Evolutionary conservation across 495 filamentous ascomycete genomes (phyloP), one percentile per base, ranked within the genome.

Genomic region (Amniculicola lignicola): DNA sequence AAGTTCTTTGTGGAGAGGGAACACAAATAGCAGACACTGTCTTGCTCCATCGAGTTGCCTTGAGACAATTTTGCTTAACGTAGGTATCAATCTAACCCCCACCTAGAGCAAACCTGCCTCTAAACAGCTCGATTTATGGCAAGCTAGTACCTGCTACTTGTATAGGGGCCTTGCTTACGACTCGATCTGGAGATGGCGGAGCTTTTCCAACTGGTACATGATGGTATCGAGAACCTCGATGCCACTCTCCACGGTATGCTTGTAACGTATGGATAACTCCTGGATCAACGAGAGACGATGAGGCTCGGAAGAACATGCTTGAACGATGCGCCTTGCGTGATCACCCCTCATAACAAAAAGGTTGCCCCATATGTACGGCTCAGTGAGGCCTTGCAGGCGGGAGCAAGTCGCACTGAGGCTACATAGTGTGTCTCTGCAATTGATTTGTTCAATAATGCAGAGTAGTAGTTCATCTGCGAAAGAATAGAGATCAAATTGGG

Each of bases 401-500:
- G 23, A 33, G 29, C 56, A 60, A 0, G 61, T 60, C 1, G 37
- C 29, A 10, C 56, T 46, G 15, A 64, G 56, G 22, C 18, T 56
- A 31, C 46, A 53, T 3, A 64, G 47, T 7, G 28, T 31, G 5
- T 53, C 25, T 25, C 35, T 16, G 7, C 45, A 22, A 11, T 64
- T 52, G 25, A 64, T 29, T 11, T 60, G 61, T 9, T 58, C 56
- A 19, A 64, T 53, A 33, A 64, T 39, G 25, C 21, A 29, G 11
- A 64, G 61, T 18, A 61, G 51, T 0, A 64, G 51, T 41, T 64
- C 61, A 36, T 60, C 61, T 5, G 29, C 51, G 7, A 64, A 23
- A 18, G 38, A 52, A n/a, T n/a, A n/a, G n/a, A n/a, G n/a, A n/a
- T n/a, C n/a, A n/a, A n/a, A n/a, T n/a, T n/a, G n/a, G n/a, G n/a